Evolutionary conservation across 768 basidiomycete species (phyloP).

Genomic region (Boletus speciosus): DNA sequence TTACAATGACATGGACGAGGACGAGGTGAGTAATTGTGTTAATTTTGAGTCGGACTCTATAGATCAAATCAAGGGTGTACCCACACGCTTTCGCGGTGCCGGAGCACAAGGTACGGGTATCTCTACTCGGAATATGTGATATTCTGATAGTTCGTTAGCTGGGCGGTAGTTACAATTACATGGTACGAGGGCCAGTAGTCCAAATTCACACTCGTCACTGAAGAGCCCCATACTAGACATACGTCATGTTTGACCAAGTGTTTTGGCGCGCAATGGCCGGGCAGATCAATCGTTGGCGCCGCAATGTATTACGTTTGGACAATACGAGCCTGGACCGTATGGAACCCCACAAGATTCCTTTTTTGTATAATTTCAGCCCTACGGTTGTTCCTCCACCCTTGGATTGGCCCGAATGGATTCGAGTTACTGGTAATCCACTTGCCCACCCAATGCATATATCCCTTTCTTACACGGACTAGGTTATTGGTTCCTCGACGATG

Average conservation of each 20-base stretch:
- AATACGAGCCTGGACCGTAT: slow-evolving; percentile 90
- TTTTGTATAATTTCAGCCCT: slow-evolving; percentile 96
- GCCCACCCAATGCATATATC: not conserved
- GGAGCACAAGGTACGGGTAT: slow-evolving; percentile 70
- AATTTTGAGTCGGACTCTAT: not conserved
- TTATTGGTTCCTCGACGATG: slow-evolving; percentile 96
- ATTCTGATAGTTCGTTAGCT: slow-evolving; percentile 49
- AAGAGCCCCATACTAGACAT: slow-evolving; percentile 50
- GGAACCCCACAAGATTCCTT: slow-evolving; percentile 97
- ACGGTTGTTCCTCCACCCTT: slow-evolving; percentile 86
- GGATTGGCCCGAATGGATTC: slow-evolving; percentile 99
- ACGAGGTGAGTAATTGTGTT: slow-evolving; percentile 53
- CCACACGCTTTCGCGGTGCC: slow-evolving; percentile 98
- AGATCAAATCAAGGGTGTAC: slow-evolving; percentile 60
- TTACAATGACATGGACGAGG: slow-evolving; percentile 97
- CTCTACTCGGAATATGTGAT: not conserved
- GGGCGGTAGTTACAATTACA: slow-evolving; percentile 98
- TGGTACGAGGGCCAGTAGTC: slow-evolving; percentile 53
- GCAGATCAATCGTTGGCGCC: slow-evolving; percentile 93
- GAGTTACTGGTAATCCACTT: slow-evolving; percentile 65
- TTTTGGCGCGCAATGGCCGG: slow-evolving; percentile 95
- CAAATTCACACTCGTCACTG: slow-evolving; percentile 1
- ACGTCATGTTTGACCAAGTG: slow-evolving; percentile 96
- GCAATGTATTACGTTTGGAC: slow-evolving; percentile 67
- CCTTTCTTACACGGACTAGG: slow-evolving; percentile 43